phyloP scores from a whole-genome alignment of 2,329 filamentous ascomycete genomes.

The Stenocarpella maydis region DNA sequence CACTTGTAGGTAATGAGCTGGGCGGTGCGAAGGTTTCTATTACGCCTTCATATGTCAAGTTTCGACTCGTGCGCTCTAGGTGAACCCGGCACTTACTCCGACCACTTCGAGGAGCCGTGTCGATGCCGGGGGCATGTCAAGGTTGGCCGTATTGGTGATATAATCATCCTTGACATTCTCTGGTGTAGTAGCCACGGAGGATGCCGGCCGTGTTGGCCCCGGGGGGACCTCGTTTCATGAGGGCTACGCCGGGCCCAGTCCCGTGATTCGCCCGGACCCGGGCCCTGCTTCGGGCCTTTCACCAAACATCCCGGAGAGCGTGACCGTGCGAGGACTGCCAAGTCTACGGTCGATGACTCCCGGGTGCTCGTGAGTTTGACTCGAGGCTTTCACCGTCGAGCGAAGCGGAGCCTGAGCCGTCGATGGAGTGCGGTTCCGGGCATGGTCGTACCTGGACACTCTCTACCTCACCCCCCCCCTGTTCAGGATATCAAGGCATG shows the following conservation, averaged over 20 bases:
- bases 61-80: no score
- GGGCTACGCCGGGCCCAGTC: background rate
- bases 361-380: background rate
- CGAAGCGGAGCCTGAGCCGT: background rate
- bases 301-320: background rate
- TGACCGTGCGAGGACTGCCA: background rate
- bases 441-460: background rate
- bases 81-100: background rate
- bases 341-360: background rate
- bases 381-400: background rate
- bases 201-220: slow-evolving; percentile 1
- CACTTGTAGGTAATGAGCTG: background rate
- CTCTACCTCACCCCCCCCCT: background rate
- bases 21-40: background rate
- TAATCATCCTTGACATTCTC: background rate
- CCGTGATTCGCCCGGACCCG: background rate
- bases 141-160: background rate
- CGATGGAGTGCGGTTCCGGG: background rate
- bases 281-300: background rate
- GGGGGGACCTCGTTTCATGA: background rate
- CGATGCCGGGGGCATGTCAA: background rate
- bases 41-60: background rate
- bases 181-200: background rate
- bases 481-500: background rate
- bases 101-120: background rate